Evolutionary conservation across 345 rosid species (phyloP), one percentile per base, ranked within the genome.

Genomic region (Xanthoceras sorbifolium): DNA sequence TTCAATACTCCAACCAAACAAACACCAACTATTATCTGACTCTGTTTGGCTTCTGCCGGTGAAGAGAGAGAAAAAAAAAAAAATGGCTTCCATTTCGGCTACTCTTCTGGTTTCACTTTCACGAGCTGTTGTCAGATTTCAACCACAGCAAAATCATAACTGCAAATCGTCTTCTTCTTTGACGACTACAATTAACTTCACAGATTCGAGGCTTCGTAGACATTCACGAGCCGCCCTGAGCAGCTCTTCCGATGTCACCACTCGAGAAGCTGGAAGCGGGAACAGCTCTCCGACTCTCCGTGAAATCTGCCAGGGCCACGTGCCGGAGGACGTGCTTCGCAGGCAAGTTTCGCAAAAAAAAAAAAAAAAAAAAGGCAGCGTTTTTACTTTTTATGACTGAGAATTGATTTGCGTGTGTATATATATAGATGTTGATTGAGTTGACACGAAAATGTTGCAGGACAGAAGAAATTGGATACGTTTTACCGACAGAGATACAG

Each of bases 381-480:
- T 42, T 42, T 38, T 42, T 10, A 42, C 15, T 42, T 42, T 38
- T 38, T 38, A 10, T 42, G 46, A 42, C 14, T 10, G 46, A 42
- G 46, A 42, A 42, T 42, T 42, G 15, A 42, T 9, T 1, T 32
- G n/a, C 36, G 10, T 42, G 46, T 10, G 46, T 42, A 42, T 32
- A 4, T 11, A 42, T 10, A 42, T 10, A 42, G 10, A 42, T 42
- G 46, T 15, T 34, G 46, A 28, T 44, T 64, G 50, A 20, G n/a
- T 73, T 71, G 31, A n/a, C 34, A 57, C 31, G 9, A n/a, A 64
- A 25, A 46, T 61, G 63, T 28, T 83, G 85, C 84, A 92, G 93
- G 85, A 83, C 83, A 81, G 97, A 88, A 74, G 95, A 91, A 59
- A 80, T 84, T 80, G 97, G 97, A 26, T 93, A 83, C 86, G 64